Evolutionary conservation across 2,329 filamentous ascomycete genomes (phyloP), one percentile per base, ranked within the genome.

Genomic region (Penicillium concentricum): DNA sequence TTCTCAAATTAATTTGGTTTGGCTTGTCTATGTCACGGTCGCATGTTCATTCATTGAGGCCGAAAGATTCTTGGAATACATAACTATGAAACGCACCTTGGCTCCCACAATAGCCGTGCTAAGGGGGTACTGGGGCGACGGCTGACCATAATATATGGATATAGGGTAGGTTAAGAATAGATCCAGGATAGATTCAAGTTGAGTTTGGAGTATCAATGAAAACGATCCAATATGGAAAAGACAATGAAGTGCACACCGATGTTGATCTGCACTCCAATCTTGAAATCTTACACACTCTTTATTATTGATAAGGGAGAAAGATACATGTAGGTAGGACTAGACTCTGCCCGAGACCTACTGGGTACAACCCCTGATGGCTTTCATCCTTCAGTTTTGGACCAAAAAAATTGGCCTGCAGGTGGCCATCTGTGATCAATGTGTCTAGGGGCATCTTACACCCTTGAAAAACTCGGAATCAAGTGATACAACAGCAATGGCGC

Each of bases 31-130:
- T 56, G 28, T 20, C 49, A 44, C 38, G 28, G 49, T 51, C 49
- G 49, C 49, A 20, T 44, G 15, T 35, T 13, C 38, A 46, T 46
- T 32, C 18, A 16, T 10, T 26, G 26, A 10, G 41, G 15, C 9
- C 5, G 30, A 46, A 46, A 26, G 24, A 8, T 26, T 28, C 34
- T 18, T 18, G 34, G 4, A 15, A 26, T n/a, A 13, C 18, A 37
- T 22, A 24, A 26, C 22, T 38, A 18, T 51, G 8, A 32, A 6
- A 70, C 70, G 63, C 26, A 73, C 71, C 64, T 68, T 30, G 69
- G 67, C 59, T 72, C 70, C 69, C 70, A 73, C 37, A 64, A 60
- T 24, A 73, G 58, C 48, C 69, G 64, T 32, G 68, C 67, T 50
- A 73, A 52, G 35, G 69, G 61, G 38, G 60, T 58, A 45, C 62